Percentiles rank a stretch among this genome's conserved stretches.
These are phyloP conservation scores for Plectranthus barbatus DNA, from an alignment of 257 asterid genomes.

Conservation along the genomic window DNA sequence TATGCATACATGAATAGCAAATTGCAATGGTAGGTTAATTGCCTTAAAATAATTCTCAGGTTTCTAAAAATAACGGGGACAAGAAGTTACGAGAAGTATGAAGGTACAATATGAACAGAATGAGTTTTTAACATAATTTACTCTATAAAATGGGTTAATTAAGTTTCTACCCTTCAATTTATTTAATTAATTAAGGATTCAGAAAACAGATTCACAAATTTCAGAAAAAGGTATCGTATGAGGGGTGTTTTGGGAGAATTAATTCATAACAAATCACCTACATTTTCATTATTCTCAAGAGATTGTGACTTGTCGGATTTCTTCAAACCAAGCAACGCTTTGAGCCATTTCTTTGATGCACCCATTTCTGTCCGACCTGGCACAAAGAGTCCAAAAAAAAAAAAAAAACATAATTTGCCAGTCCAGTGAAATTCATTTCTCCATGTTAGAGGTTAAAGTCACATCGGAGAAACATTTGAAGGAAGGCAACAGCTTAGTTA, in stretches of 20 bases:
- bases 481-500: not conserved
- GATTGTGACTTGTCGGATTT: constrained; percentile 63
- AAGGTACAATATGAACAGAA: not conserved
- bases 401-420: constrained; percentile 4
- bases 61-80: not conserved
- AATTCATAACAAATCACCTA: constrained; percentile 28
- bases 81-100: not conserved
- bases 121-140: constrained; percentile 2
- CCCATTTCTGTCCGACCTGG: constrained; percentile 69
- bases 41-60: too few species aligned
- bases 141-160: not conserved
- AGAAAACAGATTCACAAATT: not conserved
- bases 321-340: constrained; percentile 71
- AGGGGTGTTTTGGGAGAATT: not conserved
- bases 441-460: not conserved
- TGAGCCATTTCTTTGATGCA: constrained; percentile 85
- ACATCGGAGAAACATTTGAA: not conserved
- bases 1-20: not conserved
- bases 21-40: not conserved
- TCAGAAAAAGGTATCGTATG: not conserved
- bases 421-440: not conserved
- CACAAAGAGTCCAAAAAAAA: constrained; percentile 17
- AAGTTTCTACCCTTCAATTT: not conserved
- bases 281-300: constrained; percentile 56
- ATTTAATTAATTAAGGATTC: not conserved